Conservation (phyloP, 2,329 filamentous ascomycete species). For the Trichothecium sympodiale region DNA sequence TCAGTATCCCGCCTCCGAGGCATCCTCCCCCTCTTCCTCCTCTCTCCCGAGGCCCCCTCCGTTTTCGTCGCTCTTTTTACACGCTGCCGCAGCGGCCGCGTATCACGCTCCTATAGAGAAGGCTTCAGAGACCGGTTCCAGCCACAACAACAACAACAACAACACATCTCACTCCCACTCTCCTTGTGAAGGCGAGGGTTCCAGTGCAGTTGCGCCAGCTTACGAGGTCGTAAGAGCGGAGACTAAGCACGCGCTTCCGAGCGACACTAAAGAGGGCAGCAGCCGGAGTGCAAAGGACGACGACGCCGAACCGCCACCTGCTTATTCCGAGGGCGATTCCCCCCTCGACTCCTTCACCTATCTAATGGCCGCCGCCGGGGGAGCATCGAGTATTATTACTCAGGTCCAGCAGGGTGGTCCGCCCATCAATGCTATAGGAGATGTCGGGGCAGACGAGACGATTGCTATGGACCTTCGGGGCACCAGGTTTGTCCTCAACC, state of each 20-base stretch:
- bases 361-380: conserved; percentile 96
- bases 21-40: conserved; percentile 37
- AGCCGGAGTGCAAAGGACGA: conserved; percentile 54
- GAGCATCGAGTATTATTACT: conserved; percentile 96
- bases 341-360: conserved; percentile 88
- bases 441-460: conserved; percentile 83
- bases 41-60: conserved; percentile 45
- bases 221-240: conserved; percentile 54
- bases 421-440: conserved; percentile 80
- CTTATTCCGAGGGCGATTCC: conserved; percentile 90
- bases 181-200: conserved; percentile 15
- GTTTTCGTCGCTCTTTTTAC: conserved; percentile 49
- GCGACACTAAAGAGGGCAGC: conserved; percentile 66
- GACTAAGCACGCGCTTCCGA: conserved; percentile 75
- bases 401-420: conserved; percentile 93
- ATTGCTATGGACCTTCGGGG: conserved; percentile 93
- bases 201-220: conserved; percentile 37
- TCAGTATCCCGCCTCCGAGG: conserved; percentile 46
- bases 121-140: conserved; percentile 3
- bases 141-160: conserved; percentile 4
- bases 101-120: conserved; percentile 4
- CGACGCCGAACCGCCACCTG: conserved; percentile 87
- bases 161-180: neutral
- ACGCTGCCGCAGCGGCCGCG: conserved; percentile 16
- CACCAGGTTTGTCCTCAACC: conserved; percentile 82